Percentiles rank a stretch among this genome's conserved stretches.
Conservation (phyloP, 2,329 filamentous ascomycete genomes). For the Colletotrichum sp. region DNA sequence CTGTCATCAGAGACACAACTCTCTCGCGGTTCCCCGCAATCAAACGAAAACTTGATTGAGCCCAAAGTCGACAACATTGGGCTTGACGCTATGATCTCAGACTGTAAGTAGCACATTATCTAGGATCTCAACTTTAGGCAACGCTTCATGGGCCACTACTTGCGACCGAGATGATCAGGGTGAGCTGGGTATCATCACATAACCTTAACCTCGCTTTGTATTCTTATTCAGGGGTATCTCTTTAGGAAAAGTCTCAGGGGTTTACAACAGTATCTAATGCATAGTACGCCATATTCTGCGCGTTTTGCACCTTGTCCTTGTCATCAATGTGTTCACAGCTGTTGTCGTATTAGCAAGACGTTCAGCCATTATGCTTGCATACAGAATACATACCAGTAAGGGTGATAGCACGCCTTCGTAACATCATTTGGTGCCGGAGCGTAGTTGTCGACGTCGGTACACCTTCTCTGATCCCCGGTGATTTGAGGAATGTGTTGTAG, state of each 20-base stretch:
- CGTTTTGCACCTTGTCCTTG: background rate
- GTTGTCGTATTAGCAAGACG: background rate
- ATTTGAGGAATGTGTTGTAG: background rate
- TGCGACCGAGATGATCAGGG: background rate
- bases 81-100: background rate
- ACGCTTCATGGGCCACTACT: background rate
- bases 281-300: background rate
- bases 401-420: background rate
- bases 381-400: background rate
- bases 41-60: background rate
- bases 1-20: background rate
- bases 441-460: background rate
- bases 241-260: background rate
- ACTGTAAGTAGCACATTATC: background rate
- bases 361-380: rapidly evolving
- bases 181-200: background rate
- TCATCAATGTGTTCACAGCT: background rate
- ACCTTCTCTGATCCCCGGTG: background rate
- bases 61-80: background rate
- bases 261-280: background rate
- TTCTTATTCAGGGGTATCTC: background rate
- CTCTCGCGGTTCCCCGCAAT: background rate
- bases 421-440: background rate
- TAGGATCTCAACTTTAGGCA: background rate
- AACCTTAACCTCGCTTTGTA: background rate